Evolutionary conservation across 1,284 basidiomycete species (phyloP), one percentile per base, ranked within the genome.

Genomic region (Paramarasmius palmivorus): DNA sequence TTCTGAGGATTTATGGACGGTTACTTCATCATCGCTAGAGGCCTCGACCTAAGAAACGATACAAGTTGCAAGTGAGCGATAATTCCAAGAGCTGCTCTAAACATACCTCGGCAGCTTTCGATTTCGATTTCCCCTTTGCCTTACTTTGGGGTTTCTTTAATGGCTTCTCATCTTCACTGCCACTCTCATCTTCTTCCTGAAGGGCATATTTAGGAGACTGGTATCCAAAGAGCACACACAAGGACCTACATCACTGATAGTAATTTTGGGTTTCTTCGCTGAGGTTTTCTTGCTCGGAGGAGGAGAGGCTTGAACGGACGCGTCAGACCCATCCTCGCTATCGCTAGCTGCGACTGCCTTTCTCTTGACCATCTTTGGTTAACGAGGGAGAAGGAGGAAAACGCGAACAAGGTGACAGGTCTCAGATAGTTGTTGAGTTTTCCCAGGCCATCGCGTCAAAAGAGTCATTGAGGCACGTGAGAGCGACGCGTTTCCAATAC

Each of bases 1-100:
- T 6, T 84, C 78, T 0, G 69, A 47, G 44, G 68, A 73, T 40
- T 64, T 67, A 40, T 57, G 51, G 6, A 61, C 50, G 37, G 34
- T 25, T 35, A 50, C 46, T n/a, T 26, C 36, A 25, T 19, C 29
- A 14, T 36, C 29, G 46, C 22, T 36, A 17, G 17, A 32, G n/a
- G 4, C 19, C 36, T 34, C 8, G 44, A n/a, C 5, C 9, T 2
- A 46, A 49, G n/a, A n/a, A n/a, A n/a, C n/a, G n/a, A n/a, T n/a
- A n/a, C n/a, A 25, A n/a, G 32, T 15, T 38, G 26, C 15, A 17
- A 6, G 12, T 17, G 12, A 19, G 23, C n/a, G n/a, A 51, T 9
- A 20, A 10, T 20, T 20, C 26, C 32, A 19, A n/a, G 37, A 51
- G 9, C 17, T 14, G 19, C 20, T 7, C 26, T 29, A 12, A 41